These are phyloP conservation scores for Atalantia buxifolia DNA, from an alignment of 345 rosid genomes.

Conservation along the genomic window DNA sequence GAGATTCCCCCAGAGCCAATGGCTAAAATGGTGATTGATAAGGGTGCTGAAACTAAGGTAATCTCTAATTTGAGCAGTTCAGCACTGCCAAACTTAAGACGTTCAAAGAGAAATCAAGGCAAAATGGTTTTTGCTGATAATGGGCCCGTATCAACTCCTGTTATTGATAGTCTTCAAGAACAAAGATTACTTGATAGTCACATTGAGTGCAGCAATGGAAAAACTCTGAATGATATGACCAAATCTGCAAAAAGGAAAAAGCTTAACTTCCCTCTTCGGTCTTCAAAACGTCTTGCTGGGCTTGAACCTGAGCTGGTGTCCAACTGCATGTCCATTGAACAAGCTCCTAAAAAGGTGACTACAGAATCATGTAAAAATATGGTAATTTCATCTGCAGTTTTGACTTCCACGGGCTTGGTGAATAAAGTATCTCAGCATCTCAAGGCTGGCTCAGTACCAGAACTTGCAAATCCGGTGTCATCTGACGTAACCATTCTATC, in stretches of 20 bases:
- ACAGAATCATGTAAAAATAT: constrained; percentile 3
- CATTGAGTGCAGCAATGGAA: constrained; percentile 3
- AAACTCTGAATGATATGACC: constrained; percentile 16
- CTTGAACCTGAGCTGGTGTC: constrained; percentile 22
- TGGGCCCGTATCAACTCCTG: constrained; percentile 16
- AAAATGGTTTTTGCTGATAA: constrained; percentile 2
- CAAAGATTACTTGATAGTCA: constrained; percentile 3
- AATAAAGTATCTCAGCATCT: constrained; percentile 23
- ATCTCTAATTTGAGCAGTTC: constrained; percentile 16
- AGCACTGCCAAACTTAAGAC: constrained; percentile 1
- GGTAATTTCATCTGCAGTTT: constrained; percentile 4
- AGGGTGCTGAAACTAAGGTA: constrained; percentile 9
- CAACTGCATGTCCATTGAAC: background rate
- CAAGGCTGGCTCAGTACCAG: background rate
- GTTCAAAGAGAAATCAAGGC: constrained; percentile 12
- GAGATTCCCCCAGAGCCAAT: constrained; percentile 17
- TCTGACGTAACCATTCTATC: background rate
- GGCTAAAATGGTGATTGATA: constrained; percentile 11
- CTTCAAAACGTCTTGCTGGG: constrained; percentile 23
- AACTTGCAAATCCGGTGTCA: constrained; percentile 2
- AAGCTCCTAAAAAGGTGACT: constrained; percentile 3
- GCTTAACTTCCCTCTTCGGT: constrained; percentile 15
- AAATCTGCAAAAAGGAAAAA: constrained; percentile 22
- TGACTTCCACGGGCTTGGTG: background rate
- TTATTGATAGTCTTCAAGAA: constrained; percentile 22